Conservation (phyloP, 2,329 filamentous ascomycete species). For the Hymenoscyphus scutula region DNA sequence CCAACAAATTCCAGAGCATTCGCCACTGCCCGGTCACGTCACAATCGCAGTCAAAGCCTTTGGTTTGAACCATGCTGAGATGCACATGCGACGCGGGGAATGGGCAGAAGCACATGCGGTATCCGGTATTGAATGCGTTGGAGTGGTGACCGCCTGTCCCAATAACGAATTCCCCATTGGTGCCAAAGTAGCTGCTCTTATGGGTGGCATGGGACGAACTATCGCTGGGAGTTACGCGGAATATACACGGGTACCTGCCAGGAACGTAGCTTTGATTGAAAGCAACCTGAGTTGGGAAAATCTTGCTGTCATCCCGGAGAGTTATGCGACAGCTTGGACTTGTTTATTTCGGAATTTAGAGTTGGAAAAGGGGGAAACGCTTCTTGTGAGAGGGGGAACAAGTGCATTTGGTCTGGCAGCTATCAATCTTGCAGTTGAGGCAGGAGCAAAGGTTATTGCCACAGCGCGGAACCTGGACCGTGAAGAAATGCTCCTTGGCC, state of each 20-base stretch:
- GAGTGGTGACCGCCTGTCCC: constrained; percentile 23
- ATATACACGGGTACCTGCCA: constrained; percentile 22
- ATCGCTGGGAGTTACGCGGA: constrained; percentile 29
- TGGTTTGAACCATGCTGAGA: constrained; percentile 39
- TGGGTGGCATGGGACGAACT: constrained; percentile 28
- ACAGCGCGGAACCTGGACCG: constrained; percentile 21
- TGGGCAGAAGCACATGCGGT: constrained; percentile 19
- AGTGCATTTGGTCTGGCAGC: constrained; percentile 11
- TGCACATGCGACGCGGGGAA: constrained; percentile 18
- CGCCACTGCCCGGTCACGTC: constrained; percentile 38
- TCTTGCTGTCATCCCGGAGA: constrained; percentile 27
- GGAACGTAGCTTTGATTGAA: constrained; percentile 20
- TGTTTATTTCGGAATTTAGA: constrained; percentile 26
- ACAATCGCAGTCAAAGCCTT: constrained; percentile 42
- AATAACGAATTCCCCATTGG: constrained; percentile 19
- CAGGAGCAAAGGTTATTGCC: constrained; percentile 20
- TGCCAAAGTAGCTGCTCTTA: constrained; percentile 23
- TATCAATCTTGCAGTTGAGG: constrained; percentile 9
- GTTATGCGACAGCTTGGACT: constrained; percentile 27
- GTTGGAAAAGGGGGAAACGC: constrained; percentile 18
- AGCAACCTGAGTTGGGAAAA: constrained; percentile 24
- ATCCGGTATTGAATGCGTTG: constrained; percentile 31
- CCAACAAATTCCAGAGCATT: constrained; percentile 42
- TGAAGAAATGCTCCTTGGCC: not conserved
- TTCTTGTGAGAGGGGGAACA: constrained; percentile 15